Conservation (phyloP, 805 yeast species). For the Wickerhamomyces rabaulensis region DNA sequence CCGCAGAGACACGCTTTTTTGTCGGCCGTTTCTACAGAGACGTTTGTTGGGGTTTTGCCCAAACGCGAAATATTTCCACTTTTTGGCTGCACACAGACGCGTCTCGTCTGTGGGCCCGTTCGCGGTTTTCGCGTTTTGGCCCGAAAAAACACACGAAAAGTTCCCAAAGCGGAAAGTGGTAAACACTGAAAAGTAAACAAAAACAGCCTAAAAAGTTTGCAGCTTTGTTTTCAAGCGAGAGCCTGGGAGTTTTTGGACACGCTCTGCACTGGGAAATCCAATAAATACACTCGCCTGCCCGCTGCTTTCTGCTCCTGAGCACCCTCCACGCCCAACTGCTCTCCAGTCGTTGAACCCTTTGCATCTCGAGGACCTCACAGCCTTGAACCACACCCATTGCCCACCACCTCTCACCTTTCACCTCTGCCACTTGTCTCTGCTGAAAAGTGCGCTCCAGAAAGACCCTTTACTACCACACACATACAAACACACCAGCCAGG, state of each 20-base stretch:
- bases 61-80: neutral
- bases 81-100: neutral
- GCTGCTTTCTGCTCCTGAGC: neutral
- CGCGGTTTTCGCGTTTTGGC: neutral
- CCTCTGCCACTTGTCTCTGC: too few species aligned
- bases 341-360: too few species aligned
- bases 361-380: too few species aligned
- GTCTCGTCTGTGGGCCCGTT: neutral
- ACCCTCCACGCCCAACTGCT: too few species aligned
- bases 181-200: slow-evolving; percentile 2
- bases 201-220: slow-evolving; percentile 4
- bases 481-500: too few species aligned
- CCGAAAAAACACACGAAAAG: neutral
- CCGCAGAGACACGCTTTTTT: neutral
- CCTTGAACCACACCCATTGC: too few species aligned
- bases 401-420: too few species aligned
- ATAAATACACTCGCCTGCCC: neutral
- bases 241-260: neutral
- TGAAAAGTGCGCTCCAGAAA: neutral
- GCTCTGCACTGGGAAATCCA: neutral
- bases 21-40: neutral
- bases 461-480: neutral
- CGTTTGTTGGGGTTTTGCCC: neutral
- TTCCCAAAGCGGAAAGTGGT: neutral
- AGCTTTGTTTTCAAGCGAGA: neutral